Conservation (phyloP, 352 stramenopile species). For the Pythium angustatum region DNA sequence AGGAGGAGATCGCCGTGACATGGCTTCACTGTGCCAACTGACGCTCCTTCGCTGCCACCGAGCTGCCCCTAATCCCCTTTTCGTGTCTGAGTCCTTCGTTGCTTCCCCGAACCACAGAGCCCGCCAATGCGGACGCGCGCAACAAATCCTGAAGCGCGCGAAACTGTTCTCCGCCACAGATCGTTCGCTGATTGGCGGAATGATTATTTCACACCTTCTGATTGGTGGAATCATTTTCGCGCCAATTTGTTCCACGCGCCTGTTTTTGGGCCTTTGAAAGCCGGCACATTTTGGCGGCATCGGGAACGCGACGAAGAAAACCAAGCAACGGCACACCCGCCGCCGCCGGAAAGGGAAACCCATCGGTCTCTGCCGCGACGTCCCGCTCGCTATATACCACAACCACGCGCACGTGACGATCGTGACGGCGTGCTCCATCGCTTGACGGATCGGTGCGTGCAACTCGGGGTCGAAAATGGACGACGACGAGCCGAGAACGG, state of each 20-base stretch:
- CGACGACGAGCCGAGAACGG: constrained; percentile 9
- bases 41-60: too few species aligned
- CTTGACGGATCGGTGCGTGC: background rate
- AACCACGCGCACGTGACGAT: too few species aligned
- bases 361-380: background rate
- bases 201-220: constrained; percentile 1
- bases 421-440: background rate
- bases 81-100: too few species aligned
- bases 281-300: background rate
- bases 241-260: constrained; percentile 25
- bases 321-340: too few species aligned
- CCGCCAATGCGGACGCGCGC: too few species aligned
- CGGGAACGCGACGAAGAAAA: background rate
- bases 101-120: too few species aligned
- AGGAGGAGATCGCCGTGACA: background rate
- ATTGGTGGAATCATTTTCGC: constrained; percentile 29
- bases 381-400: background rate
- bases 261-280: constrained; percentile 30
- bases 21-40: background rate
- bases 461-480: constrained; percentile 17
- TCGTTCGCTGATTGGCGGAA: constrained; percentile 28
- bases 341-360: constrained; percentile 1
- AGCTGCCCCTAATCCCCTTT: background rate
- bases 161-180: background rate
- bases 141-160: background rate